Base-by-base conservation (phyloP, 208 protist species). In the Wallacemonas sp. region DNA sequence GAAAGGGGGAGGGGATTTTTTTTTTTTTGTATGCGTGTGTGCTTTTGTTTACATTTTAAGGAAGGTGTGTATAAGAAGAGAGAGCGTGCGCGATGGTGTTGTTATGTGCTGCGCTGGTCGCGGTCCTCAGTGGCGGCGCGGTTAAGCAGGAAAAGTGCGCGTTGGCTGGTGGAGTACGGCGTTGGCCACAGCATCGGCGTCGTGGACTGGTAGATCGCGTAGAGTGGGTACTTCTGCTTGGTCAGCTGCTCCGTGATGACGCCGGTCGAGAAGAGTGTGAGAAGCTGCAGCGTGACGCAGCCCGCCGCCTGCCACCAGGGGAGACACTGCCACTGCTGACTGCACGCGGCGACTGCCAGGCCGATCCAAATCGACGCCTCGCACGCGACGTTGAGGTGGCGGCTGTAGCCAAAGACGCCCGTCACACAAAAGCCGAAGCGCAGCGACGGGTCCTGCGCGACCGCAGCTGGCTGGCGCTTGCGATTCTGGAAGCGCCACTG, bases 181-280 rank as follows among this genome's bases (percentile, higher is more conserved):
- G 83, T 61, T 1, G 87, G 84, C 36, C 90, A 61, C n/a, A 94
- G 72, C 82, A 92, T 92, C 23, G 88, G 88, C 41, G 82, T 91
- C 26, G 76, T 87, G 12, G 60, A 27, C 65, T 92, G 83, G 67
- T 94, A 94, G 5, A 91, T 29, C 12, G 54, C 43, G 52, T 94
- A 94, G 6, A 61, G 39, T 11, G 88, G 81, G 57, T 90, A 94
- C 70, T 91, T 92, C 26, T 57, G n/a, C 16, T 26, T 41, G 0
- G 75, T 76, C 49, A 93, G 34, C 2, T 49, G 66, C 71, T 93
- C 87, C 27, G 83, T 93, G 26, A 87, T 78, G 27, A 69, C 56
- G 11, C 65, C 70, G 0, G 87, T 88, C 2, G 87, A 93, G 46
- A 79, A 76, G 29, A 70, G 38, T 1, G 70, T 87, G 23, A 90